Percentiles rank a stretch among this genome's conserved stretches.
Conservation (phyloP, 2,329 filamentous ascomycete species). For the Cercospora sojina region DNA sequence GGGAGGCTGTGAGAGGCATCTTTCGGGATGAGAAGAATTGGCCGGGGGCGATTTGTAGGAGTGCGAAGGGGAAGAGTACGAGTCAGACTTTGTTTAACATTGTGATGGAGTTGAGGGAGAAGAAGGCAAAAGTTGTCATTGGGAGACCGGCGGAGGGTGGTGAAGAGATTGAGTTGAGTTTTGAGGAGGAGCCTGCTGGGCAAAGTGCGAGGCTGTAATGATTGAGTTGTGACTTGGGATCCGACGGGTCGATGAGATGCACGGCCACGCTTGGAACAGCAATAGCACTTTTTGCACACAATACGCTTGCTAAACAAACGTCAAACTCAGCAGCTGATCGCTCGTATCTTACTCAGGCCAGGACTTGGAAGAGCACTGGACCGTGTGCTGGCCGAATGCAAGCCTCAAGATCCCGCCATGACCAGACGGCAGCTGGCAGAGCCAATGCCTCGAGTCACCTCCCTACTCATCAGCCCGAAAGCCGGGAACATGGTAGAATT, state of each 20-base stretch:
- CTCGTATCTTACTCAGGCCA: not conserved
- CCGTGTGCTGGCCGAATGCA: not conserved
- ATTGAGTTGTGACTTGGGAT: no score
- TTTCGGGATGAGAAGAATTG: constrained; percentile 46
- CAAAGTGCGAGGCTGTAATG: not conserved
- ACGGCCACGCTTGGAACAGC: no score
- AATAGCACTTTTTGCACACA: not conserved
- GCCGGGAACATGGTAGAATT: constrained; percentile 48
- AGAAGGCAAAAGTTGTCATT: constrained; percentile 34
- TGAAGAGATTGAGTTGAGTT: constrained; percentile 22
- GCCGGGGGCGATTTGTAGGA: constrained; percentile 41
- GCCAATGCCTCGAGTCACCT: not conserved
- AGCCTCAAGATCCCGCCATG: not conserved
- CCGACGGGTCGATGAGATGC: no score
- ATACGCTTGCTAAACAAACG: not conserved
- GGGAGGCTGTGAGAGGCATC: constrained; percentile 23
- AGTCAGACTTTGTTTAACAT: constrained; percentile 42
- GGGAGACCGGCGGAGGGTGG: constrained; percentile 37
- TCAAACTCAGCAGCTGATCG: not conserved
- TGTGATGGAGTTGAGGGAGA: constrained; percentile 39
- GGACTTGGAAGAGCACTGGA: not conserved
- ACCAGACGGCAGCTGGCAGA: not conserved
- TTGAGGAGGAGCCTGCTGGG: not conserved
- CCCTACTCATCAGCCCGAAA: not conserved
- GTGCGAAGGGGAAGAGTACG: constrained; percentile 26